Conservation (phyloP, 371 early-diverging fungal genomes). For the Mucor circinelloides region DNA sequence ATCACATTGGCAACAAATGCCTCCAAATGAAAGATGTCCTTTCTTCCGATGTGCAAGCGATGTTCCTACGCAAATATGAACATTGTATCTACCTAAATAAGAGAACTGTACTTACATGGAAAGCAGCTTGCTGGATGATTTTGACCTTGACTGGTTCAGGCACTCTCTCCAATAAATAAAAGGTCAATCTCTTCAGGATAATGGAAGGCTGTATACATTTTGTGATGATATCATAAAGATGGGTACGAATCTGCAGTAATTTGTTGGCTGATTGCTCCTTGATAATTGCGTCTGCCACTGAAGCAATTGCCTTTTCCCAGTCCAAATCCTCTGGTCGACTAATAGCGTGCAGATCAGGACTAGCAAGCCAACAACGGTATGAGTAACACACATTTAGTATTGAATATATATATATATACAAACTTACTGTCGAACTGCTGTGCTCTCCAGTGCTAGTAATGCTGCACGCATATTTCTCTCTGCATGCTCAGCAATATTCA, state of each 20-base stretch:
- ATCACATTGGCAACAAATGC: constrained; percentile 94
- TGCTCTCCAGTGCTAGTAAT: constrained; percentile 87
- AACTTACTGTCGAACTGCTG: constrained; percentile 73
- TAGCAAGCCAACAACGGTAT: constrained; percentile 2
- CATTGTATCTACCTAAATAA: not conserved
- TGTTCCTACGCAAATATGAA: constrained; percentile 65
- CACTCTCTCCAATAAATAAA: constrained; percentile 68
- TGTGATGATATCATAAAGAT: constrained; percentile 86
- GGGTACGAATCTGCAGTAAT: constrained; percentile 72
- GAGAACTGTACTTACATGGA: constrained; percentile 58
- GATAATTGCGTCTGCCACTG: constrained; percentile 72
- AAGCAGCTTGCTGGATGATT: constrained; percentile 79
- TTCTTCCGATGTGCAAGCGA: constrained; percentile 84
- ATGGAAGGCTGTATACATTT: constrained; percentile 88
- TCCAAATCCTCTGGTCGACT: constrained; percentile 76
- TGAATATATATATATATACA: not conserved
- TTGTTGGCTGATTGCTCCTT: constrained; percentile 74
- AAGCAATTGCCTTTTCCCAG: constrained; percentile 85
- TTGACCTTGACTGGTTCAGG: constrained; percentile 63
- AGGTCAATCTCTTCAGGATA: constrained; percentile 72
- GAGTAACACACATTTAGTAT: constrained; percentile 30
- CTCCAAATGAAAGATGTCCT: constrained; percentile 98
- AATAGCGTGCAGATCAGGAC: constrained; percentile 41
- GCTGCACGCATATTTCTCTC: constrained; percentile 92
- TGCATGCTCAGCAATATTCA: constrained; percentile 67